phyloP scores from a whole-genome alignment of 2,329 filamentous ascomycete genomes.

The Trichoderma simmonsii region DNA sequence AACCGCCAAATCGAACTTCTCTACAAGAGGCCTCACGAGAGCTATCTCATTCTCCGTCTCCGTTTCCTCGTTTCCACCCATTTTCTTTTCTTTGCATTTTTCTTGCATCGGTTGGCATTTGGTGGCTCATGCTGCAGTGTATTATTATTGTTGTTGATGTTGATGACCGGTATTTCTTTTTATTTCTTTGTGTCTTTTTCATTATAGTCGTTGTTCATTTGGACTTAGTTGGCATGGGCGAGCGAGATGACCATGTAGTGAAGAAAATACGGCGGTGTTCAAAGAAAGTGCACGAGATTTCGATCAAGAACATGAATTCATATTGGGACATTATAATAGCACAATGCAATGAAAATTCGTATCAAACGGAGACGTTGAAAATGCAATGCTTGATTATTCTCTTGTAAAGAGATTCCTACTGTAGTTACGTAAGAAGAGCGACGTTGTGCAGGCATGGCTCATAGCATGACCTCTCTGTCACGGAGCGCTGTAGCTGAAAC shows the following conservation, averaged over 20 bases:
- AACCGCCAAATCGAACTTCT: conserved; percentile 2
- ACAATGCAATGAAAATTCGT: not conserved
- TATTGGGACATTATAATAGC: not conserved
- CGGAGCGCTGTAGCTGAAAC: not conserved
- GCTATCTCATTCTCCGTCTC: not conserved
- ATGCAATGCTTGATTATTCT: conserved; percentile 18
- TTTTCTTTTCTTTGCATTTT: not conserved
- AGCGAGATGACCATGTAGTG: not conserved
- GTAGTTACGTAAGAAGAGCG: conserved; percentile 8
- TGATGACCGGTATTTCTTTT: not conserved
- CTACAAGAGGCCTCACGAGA: not conserved
- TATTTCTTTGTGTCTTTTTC: not conserved
- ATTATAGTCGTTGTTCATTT: not conserved
- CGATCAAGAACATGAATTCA: not conserved
- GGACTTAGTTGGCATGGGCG: not conserved
- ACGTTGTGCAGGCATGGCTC: not conserved
- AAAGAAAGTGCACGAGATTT: not conserved
- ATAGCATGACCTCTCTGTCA: not conserved
- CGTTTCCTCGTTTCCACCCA: no score
- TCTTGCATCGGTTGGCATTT: not conserved
- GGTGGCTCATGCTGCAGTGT: not conserved
- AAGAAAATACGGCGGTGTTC: not conserved
- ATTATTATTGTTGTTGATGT: not conserved
- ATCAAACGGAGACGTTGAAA: not conserved
- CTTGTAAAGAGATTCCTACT: conserved; percentile 12